Percentiles rank a stretch among this genome's conserved stretches.
Evolutionary conservation across 2,329 filamentous ascomycete genomes (phyloP).

Genomic region (Orbilia javanica): DNA sequence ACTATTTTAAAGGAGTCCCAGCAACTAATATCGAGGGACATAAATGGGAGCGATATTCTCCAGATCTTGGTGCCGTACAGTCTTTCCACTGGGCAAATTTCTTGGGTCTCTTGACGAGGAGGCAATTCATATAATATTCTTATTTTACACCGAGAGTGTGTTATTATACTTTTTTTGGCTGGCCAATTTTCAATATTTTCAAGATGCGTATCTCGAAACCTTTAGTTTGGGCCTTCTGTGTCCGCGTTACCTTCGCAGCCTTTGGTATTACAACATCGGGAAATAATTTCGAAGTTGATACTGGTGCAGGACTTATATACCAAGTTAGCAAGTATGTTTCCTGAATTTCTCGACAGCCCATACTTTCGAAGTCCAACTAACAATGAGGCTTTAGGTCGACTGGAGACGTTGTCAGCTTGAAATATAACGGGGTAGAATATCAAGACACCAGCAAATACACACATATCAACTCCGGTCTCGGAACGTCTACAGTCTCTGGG

Average conservation of each 20-base stretch:
- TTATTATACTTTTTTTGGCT: background rate
- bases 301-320: constrained; percentile 50
- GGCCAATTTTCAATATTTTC: background rate
- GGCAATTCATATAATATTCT: background rate
- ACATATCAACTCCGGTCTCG: constrained; percentile 73
- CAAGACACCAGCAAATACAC: constrained; percentile 65
- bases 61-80: background rate
- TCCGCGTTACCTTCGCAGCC: constrained; percentile 45
- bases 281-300: constrained; percentile 50
- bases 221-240: constrained; percentile 45
- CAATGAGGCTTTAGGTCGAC: constrained; percentile 20
- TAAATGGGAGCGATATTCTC: constrained; percentile 5
- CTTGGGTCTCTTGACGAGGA: background rate
- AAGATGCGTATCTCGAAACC: constrained; percentile 52
- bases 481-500: constrained; percentile 70
- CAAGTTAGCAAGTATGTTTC: constrained; percentile 47
- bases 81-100: background rate
- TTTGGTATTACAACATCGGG: constrained; percentile 48
- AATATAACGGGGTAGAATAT: constrained; percentile 49
- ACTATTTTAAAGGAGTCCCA: background rate
- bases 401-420: constrained; percentile 53
- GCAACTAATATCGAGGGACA: constrained; percentile 20
- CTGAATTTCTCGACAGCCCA: background rate
- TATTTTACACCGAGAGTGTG: background rate
- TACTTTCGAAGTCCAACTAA: background rate